A percentile compares a stretch with the other conserved stretches of the same genome.
phyloP scores from a whole-genome alignment of 495 filamentous ascomycete genomes.

The Oidiodendron maius region DNA sequence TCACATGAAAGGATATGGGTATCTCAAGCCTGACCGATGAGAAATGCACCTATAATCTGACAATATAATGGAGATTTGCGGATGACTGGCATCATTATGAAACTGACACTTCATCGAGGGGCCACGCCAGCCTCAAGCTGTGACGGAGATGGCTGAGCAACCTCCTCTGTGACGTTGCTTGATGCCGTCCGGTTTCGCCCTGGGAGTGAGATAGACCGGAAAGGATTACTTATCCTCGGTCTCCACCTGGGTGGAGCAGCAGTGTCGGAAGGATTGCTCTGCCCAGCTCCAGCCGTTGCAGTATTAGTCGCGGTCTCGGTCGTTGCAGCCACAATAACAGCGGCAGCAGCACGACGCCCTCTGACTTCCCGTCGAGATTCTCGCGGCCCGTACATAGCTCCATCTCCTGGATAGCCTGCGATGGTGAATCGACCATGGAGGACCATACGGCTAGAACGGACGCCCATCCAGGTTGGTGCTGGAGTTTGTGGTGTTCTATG shows the following conservation, averaged over 20 bases:
- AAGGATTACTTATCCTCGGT: slow-evolving; percentile 12
- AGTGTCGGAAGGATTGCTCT: slow-evolving; percentile 1
- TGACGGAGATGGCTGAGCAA: slow-evolving; percentile 31
- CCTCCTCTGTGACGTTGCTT: not conserved
- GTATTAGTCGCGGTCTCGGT: not conserved
- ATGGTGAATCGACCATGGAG: slow-evolving; percentile 14
- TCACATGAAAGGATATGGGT: slow-evolving; percentile 4
- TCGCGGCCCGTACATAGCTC: not conserved
- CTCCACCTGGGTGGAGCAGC: slow-evolving; percentile 14
- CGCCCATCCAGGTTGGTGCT: slow-evolving; percentile 18
- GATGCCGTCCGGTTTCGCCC: slow-evolving; percentile 20
- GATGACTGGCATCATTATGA: not conserved
- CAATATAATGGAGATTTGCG: not conserved
- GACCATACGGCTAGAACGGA: slow-evolving; percentile 19
- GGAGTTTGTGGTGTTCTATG: slow-evolving; percentile 14
- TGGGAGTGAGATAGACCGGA: slow-evolving; percentile 8
- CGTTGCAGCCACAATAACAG: not conserved
- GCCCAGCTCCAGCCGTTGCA: not conserved
- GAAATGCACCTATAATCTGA: slow-evolving; percentile 8
- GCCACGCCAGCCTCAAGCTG: slow-evolving; percentile 33
- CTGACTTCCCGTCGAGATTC: not conserved
- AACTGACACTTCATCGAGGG: slow-evolving; percentile 23
- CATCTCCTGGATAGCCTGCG: slow-evolving; percentile 1
- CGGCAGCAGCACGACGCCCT: not conserved
- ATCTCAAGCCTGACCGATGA: not conserved